These are phyloP conservation scores for Podospora didyma DNA, from an alignment of 495 filamentous ascomycete species.

Conservation along the genomic window DNA sequence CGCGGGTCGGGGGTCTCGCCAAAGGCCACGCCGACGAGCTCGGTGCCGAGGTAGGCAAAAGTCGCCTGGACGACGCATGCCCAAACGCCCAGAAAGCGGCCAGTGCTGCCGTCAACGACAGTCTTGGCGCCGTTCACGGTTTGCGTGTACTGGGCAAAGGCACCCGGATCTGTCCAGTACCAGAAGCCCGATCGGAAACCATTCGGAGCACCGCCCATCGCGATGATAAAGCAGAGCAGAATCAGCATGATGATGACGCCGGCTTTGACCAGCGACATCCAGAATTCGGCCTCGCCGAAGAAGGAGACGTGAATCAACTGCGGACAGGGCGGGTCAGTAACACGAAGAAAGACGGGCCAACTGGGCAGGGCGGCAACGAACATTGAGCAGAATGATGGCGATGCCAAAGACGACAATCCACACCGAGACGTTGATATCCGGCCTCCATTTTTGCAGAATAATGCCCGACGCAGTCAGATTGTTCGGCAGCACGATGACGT, in stretches of 20 bases:
- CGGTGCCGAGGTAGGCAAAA: constrained; percentile 82
- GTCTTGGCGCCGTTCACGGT: not conserved
- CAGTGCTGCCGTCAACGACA: constrained; percentile 39
- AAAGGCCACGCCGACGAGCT: constrained; percentile 76
- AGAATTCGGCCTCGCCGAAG: constrained; percentile 82
- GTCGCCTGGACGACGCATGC: constrained; percentile 71
- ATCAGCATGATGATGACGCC: constrained; percentile 63
- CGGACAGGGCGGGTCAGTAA: not conserved
- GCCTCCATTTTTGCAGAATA: constrained; percentile 68
- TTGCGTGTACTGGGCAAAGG: constrained; percentile 56
- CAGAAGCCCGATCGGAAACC: constrained; percentile 66
- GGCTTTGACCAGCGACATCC: constrained; percentile 69
- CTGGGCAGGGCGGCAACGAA: constrained; percentile 6
- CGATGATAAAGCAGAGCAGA: constrained; percentile 65
- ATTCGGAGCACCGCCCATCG: constrained; percentile 71
- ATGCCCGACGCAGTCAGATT: constrained; percentile 72
- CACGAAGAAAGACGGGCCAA: too few relatives aligned
- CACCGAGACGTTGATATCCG: constrained; percentile 64
- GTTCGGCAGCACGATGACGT: constrained; percentile 73
- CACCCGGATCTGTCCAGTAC: constrained; percentile 75
- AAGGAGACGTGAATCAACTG: constrained; percentile 54
- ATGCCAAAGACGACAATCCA: constrained; percentile 69
- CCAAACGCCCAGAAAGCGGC: constrained; percentile 73
- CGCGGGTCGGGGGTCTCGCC: constrained; percentile 77
- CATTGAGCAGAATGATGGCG: constrained; percentile 51